A percentile compares a stretch with the other conserved stretches of the same genome.
These are phyloP conservation scores for Barnettozyma salicaria DNA, from an alignment of 805 yeast species.

Conservation along the genomic window DNA sequence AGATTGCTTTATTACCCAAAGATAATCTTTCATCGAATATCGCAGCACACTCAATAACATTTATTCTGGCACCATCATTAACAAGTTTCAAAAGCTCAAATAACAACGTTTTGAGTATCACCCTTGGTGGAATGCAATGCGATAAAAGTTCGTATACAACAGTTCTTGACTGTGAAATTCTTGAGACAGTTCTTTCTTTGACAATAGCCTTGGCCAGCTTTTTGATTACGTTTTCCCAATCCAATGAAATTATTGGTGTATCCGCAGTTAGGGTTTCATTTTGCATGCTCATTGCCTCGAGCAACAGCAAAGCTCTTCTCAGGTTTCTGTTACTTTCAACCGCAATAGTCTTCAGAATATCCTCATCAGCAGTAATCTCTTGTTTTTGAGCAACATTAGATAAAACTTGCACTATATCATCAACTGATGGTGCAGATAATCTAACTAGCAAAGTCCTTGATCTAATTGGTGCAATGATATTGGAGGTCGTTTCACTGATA, in stretches of 20 bases:
- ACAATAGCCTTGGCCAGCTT: constrained; percentile 56
- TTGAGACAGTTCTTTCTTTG: constrained; percentile 57
- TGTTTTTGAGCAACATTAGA: constrained; percentile 53
- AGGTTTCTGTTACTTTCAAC: constrained; percentile 59
- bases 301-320: constrained; percentile 67
- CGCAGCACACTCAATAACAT: constrained; percentile 55
- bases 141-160: constrained; percentile 77
- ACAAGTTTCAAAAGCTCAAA: constrained; percentile 37
- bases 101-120: constrained; percentile 61
- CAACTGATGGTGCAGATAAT: constrained; percentile 68
- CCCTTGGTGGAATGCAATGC: constrained; percentile 88
- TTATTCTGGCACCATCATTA: constrained; percentile 30
- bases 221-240: constrained; percentile 82
- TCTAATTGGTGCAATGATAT: constrained; percentile 88
- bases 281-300: constrained; percentile 78
- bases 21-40: constrained; percentile 79
- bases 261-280: constrained; percentile 43
- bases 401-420: constrained; percentile 55
- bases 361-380: constrained; percentile 32
- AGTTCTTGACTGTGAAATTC: constrained; percentile 50
- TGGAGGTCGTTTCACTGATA: constrained; percentile 84
- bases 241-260: constrained; percentile 61
- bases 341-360: constrained; percentile 49
- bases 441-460: constrained; percentile 89
- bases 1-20: constrained; percentile 82